Percentiles rank a stretch among this genome's conserved stretches.
Evolutionary conservation across 768 basidiomycete species (phyloP).

Genomic region (Lactifluus pinguis): DNA sequence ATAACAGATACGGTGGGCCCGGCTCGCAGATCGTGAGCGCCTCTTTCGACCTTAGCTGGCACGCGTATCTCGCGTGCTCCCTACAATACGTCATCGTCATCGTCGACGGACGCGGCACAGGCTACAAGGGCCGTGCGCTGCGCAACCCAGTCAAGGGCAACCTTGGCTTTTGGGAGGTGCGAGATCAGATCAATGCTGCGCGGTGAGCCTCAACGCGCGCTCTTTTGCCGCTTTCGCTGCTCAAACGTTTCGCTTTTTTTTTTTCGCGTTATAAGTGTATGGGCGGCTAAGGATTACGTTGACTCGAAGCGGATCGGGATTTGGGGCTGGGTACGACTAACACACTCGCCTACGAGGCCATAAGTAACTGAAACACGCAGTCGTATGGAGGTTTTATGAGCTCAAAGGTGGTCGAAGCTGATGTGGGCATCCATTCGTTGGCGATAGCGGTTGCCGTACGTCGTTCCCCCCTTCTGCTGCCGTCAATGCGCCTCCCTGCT

Average conservation of each 20-base stretch:
- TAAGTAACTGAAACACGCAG: constrained; percentile 32
- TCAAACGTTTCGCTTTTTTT: neutral
- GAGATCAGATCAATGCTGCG: constrained; percentile 85
- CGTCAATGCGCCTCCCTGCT: neutral
- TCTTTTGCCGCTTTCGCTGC: no score
- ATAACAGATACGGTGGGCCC: constrained; percentile 79
- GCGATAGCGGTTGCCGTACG: constrained; percentile 87
- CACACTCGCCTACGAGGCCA: neutral
- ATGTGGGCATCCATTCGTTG: constrained; percentile 82
- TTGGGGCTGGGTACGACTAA: constrained; percentile 85
- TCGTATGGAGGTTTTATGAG: constrained; percentile 97
- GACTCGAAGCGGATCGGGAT: constrained; percentile 85
- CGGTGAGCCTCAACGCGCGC: constrained; percentile 37
- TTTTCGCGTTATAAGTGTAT: constrained; percentile 39
- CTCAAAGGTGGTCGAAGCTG: constrained; percentile 83
- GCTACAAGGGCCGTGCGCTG: constrained; percentile 76
- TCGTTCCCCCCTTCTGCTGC: constrained; percentile 7
- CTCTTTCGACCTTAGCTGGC: constrained; percentile 69
- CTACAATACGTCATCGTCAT: constrained; percentile 78
- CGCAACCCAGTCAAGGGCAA: constrained; percentile 85
- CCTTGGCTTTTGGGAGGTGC: constrained; percentile 81
- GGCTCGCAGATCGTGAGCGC: constrained; percentile 69
- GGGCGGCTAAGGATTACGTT: constrained; percentile 82
- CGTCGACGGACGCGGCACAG: constrained; percentile 92
- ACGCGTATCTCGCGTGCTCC: constrained; percentile 74